Evolutionary conservation across 108 stramenopile species (phyloP).

Genomic region (Ochromonas danica): DNA sequence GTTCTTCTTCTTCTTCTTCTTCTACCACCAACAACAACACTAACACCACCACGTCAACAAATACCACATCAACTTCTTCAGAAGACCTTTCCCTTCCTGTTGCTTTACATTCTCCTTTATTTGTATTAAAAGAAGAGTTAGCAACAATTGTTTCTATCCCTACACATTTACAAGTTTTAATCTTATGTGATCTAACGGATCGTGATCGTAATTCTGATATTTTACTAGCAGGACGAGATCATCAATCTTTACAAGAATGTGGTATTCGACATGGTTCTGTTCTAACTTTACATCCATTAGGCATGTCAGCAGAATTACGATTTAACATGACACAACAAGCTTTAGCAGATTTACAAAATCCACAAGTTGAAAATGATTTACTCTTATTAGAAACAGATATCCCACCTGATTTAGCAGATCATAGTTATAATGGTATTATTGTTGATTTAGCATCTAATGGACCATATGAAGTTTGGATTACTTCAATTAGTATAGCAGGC

Average conservation of each 20-base stretch:
- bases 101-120: constrained; percentile 25
- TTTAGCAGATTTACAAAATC: not conserved
- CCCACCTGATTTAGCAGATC: too few relatives aligned
- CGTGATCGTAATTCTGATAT: constrained; percentile 26
- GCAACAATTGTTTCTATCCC: not conserved
- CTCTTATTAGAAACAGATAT: too few relatives aligned
- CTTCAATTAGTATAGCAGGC: constrained; percentile 6
- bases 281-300: constrained; percentile 24
- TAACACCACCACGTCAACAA: not conserved
- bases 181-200: constrained; percentile 32
- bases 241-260: not conserved
- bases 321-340: not conserved
- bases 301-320: not conserved
- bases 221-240: constrained; percentile 1
- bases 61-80: too few relatives aligned
- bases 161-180: not conserved
- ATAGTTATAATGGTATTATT: constrained; percentile 36
- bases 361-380: not conserved
- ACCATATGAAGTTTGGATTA: constrained; percentile 7
- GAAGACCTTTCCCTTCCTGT: constrained; percentile 27
- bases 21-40: not conserved
- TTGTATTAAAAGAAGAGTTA: constrained; percentile 24
- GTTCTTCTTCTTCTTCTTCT: not conserved
- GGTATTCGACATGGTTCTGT: constrained; percentile 24
- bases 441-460: constrained; percentile 10